Base-by-base conservation (phyloP, 148 eudicot genomes). In the Arctostaphylos glauca region DNA sequence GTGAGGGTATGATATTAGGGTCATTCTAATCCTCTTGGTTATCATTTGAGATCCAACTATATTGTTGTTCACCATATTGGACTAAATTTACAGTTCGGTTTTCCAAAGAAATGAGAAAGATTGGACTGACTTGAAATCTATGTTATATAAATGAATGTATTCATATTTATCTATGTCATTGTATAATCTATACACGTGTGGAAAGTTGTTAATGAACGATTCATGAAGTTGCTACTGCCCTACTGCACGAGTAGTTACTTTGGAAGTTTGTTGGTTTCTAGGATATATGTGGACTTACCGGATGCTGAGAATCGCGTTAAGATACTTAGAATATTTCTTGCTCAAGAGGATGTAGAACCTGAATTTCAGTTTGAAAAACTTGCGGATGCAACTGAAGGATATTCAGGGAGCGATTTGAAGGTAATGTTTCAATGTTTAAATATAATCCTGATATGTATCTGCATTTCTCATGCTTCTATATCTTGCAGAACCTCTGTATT, bases 381-480 rank as follows among this genome's bases (percentile, higher is more conserved):
- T 81, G 99, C 99, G 49, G 88, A 89, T 78, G 94, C 86, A 77
- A 94, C 98, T 19, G 99, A 97, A 84, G 99, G 99, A 77, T 94
- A 93, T 82, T 96, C 98, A 25, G 99, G 99, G 81, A 96, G 98
- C 73, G 99, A 96, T 90, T 84, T 94, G 82, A 94, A 96, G 98
- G 99, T 96, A 90, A 81, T 81, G 6, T 67, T 6, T 50, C 9
- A 31, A 79, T 78, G 48, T 58, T 75, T 59, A 19, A n/a, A 56
- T 23, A 16, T 64, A 41, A 54, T 15, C 31, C 47, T 6, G 55
- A 49, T 81, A 21, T 80, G 31, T 31, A 41, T 23, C 46, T 50
- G 16, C 6, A 48, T 59, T 81, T 50, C 60, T 58, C 38, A 81
- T 67, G 5, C 31, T 48, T 68, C 44, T 58, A 19, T 74, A 4